A percentile compares a stretch with the other conserved stretches of the same genome.
phyloP scores from a whole-genome alignment of 257 asterid species.

The Solanum pinnatisectum region DNA sequence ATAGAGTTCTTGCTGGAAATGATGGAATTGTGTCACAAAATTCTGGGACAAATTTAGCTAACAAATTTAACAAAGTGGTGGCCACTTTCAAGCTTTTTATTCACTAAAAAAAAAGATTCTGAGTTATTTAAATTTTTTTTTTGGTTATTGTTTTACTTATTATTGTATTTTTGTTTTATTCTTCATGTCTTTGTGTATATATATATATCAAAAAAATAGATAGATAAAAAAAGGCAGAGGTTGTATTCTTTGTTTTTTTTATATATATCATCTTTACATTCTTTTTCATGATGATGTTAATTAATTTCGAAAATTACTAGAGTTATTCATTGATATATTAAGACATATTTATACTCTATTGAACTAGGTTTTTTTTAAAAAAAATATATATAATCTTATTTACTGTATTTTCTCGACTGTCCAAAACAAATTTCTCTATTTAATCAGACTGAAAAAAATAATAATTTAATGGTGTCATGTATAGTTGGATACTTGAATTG shows the following conservation, averaged over 20 bases:
- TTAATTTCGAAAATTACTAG: not conserved
- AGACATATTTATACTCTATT: not conserved
- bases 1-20: constrained; percentile 77
- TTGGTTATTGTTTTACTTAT: not conserved
- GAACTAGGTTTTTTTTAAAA: not conserved
- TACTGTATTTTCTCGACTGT: not conserved
- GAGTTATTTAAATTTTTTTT: not conserved
- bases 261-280: not conserved
- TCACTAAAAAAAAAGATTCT: not conserved
- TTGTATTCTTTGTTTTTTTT: constrained; percentile 1
- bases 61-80: constrained; percentile 31
- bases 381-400: too few relatives aligned
- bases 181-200: not conserved
- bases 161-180: not conserved
- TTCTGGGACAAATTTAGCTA: not conserved
- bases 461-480: not conserved
- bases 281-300: not conserved
- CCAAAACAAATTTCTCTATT: not conserved
- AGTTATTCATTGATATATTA: not conserved
- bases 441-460: too few relatives aligned
- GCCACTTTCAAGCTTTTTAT: constrained; percentile 35
- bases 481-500: not conserved
- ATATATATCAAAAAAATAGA: not conserved
- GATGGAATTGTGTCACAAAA: constrained; percentile 57
- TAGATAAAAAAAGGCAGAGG: not conserved